phyloP scores from a whole-genome alignment of 1,139 yeast species.

The Hyphopichia khmerensis region DNA sequence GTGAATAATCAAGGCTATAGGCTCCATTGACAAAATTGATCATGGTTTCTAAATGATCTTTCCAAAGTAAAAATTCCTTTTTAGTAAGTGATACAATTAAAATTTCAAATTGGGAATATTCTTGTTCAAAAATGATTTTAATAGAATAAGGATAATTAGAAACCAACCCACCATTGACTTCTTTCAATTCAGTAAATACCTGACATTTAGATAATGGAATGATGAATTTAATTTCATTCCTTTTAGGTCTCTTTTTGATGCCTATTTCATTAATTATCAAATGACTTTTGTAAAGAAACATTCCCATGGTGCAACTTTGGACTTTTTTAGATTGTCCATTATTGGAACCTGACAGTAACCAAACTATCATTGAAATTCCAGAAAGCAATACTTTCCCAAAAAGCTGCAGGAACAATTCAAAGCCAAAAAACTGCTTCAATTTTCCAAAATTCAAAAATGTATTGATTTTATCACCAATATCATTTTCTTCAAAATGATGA shows the following conservation, averaged over 20 bases:
- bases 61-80: slow-evolving; percentile 44
- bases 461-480: slow-evolving; percentile 9
- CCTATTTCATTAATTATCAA: slow-evolving; percentile 28
- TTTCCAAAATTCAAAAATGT: slow-evolving; percentile 12
- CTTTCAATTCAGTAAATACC: slow-evolving; percentile 18
- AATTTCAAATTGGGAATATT: slow-evolving; percentile 43
- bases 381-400: slow-evolving; percentile 41
- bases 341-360: slow-evolving; percentile 28
- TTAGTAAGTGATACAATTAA: slow-evolving; percentile 33
- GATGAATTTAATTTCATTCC: slow-evolving; percentile 38
- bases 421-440: slow-evolving; percentile 7
- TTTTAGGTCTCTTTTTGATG: slow-evolving; percentile 13
- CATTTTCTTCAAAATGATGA: slow-evolving; percentile 12
- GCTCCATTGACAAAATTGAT: slow-evolving; percentile 43
- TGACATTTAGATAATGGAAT: slow-evolving; percentile 46
- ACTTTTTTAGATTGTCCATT: slow-evolving; percentile 11
- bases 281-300: slow-evolving; percentile 51
- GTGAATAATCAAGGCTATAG: slow-evolving; percentile 33
- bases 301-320: slow-evolving; percentile 11
- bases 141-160: slow-evolving; percentile 28
- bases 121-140: slow-evolving; percentile 48
- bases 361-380: slow-evolving; percentile 40
- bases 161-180: slow-evolving; percentile 37
- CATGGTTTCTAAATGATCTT: slow-evolving; percentile 28
- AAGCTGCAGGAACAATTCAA: slow-evolving; percentile 27